phyloP scores from a whole-genome alignment of 345 rosid species.

The Euphorbia peplus region DNA sequence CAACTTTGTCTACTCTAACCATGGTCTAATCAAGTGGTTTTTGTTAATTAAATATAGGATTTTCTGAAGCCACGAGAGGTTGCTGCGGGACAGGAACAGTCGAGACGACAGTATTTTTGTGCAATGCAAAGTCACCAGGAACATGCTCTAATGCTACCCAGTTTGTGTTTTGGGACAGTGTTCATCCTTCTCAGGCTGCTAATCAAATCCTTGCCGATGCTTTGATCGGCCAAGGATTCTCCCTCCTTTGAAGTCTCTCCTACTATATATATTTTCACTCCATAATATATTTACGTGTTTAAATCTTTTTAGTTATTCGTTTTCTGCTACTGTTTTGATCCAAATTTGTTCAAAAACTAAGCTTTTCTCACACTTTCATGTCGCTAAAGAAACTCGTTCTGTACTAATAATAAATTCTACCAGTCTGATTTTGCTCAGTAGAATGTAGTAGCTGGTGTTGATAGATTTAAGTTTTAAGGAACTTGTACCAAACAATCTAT shows the following conservation, averaged over 20 bases:
- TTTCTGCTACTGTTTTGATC: conserved; percentile 5
- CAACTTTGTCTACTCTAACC: too few species aligned
- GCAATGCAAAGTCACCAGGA: conserved; percentile 69
- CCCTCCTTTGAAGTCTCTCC: conserved; percentile 39
- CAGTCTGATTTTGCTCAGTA: background rate
- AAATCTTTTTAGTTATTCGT: background rate
- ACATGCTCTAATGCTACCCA: conserved; percentile 80
- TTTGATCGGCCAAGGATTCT: conserved; percentile 56
- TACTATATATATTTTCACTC: background rate
- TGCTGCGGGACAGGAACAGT: conserved; percentile 88
- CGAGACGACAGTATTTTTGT: conserved; percentile 68
- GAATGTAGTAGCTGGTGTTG: background rate
- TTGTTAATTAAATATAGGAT: conserved; percentile 41
- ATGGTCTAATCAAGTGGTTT: too few species aligned
- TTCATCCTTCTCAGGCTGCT: conserved; percentile 91
- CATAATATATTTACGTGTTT: background rate
- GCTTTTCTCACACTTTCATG: background rate
- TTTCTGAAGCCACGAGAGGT: conserved; percentile 73
- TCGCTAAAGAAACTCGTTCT: background rate
- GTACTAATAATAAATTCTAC: background rate
- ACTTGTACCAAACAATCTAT: too few species aligned
- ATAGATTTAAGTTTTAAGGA: too few species aligned
- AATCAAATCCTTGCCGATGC: conserved; percentile 75
- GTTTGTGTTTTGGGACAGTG: conserved; percentile 91
- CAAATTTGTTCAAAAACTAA: background rate